phyloP scores from a whole-genome alignment of 2,329 filamentous ascomycete genomes.

The Pseudocercospora fijiensis region DNA sequence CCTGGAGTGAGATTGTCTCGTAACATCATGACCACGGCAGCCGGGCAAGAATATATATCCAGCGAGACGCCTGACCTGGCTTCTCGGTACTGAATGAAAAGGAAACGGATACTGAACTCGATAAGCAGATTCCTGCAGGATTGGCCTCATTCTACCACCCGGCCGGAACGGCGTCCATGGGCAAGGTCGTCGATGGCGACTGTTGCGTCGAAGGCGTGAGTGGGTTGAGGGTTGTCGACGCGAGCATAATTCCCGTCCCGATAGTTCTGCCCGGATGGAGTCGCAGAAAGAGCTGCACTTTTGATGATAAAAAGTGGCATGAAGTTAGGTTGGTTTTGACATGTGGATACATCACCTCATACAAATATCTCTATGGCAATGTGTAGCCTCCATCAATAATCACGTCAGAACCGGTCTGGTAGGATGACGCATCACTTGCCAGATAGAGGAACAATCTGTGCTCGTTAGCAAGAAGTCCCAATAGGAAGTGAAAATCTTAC shows the following conservation, averaged over 20 bases:
- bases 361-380: slow-evolving; percentile 42
- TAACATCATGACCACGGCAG: neutral
- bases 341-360: neutral
- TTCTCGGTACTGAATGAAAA: neutral
- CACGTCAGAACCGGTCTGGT: slow-evolving; percentile 37
- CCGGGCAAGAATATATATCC: neutral
- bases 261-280: slow-evolving; percentile 51
- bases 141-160: slow-evolving; percentile 1
- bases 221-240: slow-evolving; percentile 54
- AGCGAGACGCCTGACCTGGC: neutral
- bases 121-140: slow-evolving; percentile 7
- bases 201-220: slow-evolving; percentile 53
- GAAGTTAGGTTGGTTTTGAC: neutral
- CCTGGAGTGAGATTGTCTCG: slow-evolving; percentile 1
- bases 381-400: slow-evolving; percentile 40
- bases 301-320: slow-evolving; percentile 21
- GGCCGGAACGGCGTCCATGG: slow-evolving; percentile 28
- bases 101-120: slow-evolving; percentile 16
- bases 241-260: slow-evolving; percentile 53
- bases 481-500: slow-evolving; percentile 1
- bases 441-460: slow-evolving; percentile 33
- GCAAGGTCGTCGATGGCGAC: slow-evolving; percentile 41
- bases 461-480: neutral
- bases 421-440: slow-evolving; percentile 37
- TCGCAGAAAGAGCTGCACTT: slow-evolving; percentile 34